Base-by-base conservation (phyloP, 148 eudicot genomes). In the Spergularia marina region DNA sequence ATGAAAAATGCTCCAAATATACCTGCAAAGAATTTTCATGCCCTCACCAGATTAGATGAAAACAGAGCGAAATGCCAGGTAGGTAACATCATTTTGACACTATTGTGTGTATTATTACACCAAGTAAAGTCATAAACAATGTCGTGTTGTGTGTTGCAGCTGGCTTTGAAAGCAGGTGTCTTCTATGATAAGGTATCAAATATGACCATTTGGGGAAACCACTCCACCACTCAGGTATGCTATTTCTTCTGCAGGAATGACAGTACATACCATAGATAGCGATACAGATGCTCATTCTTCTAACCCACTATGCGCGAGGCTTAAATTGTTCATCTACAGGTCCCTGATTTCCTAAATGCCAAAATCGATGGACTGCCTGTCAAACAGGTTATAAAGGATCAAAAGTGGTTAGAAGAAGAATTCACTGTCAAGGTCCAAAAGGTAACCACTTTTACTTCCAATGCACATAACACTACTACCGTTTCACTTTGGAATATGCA, bases 51-150 rank as follows among this genome's bases (percentile, higher is more conserved):
- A 80, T 82, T 96, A 81, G 99, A 96, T 72, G 99, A 96, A 83
- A 96, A 96, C 76, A 82, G 99, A 87, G 99, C 99, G 52, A 96
- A 96, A 84, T 96, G 99, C 80, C 99, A 96, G 98, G 99, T 89
- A 81, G 68, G 14, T 0, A 44, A 44, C 49, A 44, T 0, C 49
- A 6, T 44, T 5, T 6, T 44, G 49, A 30, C 36, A 30, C 8
- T 44, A 2, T 44, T 5, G 36, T 30, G 36, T 30, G 0, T 30
- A 6, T 11, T 12, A 25, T 12, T 70, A 53, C 47, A 6, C 12
- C 4, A 51, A 53, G 13, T 0, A 6, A 3, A 15, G 14, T 0
- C 14, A 4, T 7, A 10, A 58, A 14, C 52, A 44, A 21, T 20
- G 6, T 40, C 10, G 60, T 65, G 49, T n/a, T 72, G 65, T 76